Percentiles rank a stretch among this genome's conserved stretches.
Conservation (phyloP, 495 filamentous ascomycete species). For the Penicillium canescens region DNA sequence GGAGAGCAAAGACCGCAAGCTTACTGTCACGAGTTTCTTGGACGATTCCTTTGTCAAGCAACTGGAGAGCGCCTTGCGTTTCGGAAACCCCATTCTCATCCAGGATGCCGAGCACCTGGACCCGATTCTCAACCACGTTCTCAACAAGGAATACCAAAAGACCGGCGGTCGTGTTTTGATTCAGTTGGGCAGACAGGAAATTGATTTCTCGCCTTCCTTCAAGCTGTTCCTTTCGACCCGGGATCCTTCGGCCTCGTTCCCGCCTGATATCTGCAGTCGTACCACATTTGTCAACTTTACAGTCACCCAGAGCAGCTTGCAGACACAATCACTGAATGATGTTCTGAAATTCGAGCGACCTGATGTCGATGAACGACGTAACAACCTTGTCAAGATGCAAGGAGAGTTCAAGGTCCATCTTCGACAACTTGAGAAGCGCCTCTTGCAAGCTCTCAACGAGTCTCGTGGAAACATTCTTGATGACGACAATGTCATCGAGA, state of each 20-base stretch:
- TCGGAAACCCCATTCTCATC: conserved; percentile 97
- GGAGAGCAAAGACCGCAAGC: conserved; percentile 86
- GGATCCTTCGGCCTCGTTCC: conserved; percentile 93
- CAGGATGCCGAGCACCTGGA: conserved; percentile 98
- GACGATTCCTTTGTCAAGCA: conserved; percentile 98
- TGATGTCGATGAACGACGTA: conserved; percentile 95
- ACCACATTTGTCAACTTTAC: conserved; percentile 99
- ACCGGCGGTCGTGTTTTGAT: conserved; percentile 98
- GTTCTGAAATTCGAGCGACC: conserved; percentile 96
- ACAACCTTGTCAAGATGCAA: conserved; percentile 96
- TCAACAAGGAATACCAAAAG: conserved; percentile 99
- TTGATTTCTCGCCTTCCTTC: conserved; percentile 98
- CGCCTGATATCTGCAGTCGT: conserved; percentile 97
- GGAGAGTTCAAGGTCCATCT: conserved; percentile 98
- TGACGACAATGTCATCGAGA: conserved; percentile 97
- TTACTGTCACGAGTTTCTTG: conserved; percentile 97
- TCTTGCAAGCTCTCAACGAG: conserved; percentile 94
- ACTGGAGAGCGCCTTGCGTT: conserved; percentile 91
- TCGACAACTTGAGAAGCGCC: conserved; percentile 90
- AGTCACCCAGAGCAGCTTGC: conserved; percentile 96
- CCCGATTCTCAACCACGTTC: conserved; percentile 94
- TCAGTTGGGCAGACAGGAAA: conserved; percentile 97
- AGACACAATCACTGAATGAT: conserved; percentile 95
- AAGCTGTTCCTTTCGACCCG: conserved; percentile 92
- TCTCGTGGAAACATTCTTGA: conserved; percentile 97